A percentile compares a stretch with the other conserved stretches of the same genome.
Evolutionary conservation across 805 yeast species (phyloP).

Genomic region (Pichia californica): DNA sequence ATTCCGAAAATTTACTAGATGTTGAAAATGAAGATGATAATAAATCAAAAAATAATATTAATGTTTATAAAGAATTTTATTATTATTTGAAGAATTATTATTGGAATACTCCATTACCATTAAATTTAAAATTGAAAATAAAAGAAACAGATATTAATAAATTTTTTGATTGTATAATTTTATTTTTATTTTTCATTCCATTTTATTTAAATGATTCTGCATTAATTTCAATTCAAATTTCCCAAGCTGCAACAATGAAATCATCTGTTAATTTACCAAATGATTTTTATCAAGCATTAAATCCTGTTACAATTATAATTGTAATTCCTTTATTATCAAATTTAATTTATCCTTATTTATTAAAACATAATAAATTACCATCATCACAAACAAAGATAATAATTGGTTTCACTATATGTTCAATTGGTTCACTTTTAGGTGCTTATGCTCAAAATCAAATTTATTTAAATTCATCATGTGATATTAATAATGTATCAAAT

Average conservation of each 20-base stretch:
- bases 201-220: slow-evolving; percentile 40
- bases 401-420: slow-evolving; percentile 41
- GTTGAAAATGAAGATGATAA: too few species aligned
- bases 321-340: slow-evolving; percentile 44
- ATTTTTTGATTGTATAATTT: slow-evolving; percentile 38
- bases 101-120: slow-evolving; percentile 1
- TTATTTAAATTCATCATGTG: slow-evolving; percentile 42
- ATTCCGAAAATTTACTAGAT: slow-evolving; percentile 14
- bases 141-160: slow-evolving; percentile 36
- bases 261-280: slow-evolving; percentile 45
- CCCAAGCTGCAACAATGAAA: slow-evolving; percentile 46
- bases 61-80: slow-evolving; percentile 17
- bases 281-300: slow-evolving; percentile 47
- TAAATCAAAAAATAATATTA: slow-evolving; percentile 10
- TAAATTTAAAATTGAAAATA: slow-evolving; percentile 5
- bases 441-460: slow-evolving; percentile 40
- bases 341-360: slow-evolving; percentile 38
- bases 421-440: slow-evolving; percentile 41
- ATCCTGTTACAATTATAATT: slow-evolving; percentile 45
- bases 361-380: slow-evolving; percentile 34
- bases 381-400: slow-evolving; percentile 39
- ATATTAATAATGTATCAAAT: slow-evolving; percentile 24
- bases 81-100: slow-evolving; percentile 1
- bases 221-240: slow-evolving; percentile 40
- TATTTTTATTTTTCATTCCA: slow-evolving; percentile 37